Conservation (phyloP, 75 land plant genomes). For the Sequoiadendron giganteum region DNA sequence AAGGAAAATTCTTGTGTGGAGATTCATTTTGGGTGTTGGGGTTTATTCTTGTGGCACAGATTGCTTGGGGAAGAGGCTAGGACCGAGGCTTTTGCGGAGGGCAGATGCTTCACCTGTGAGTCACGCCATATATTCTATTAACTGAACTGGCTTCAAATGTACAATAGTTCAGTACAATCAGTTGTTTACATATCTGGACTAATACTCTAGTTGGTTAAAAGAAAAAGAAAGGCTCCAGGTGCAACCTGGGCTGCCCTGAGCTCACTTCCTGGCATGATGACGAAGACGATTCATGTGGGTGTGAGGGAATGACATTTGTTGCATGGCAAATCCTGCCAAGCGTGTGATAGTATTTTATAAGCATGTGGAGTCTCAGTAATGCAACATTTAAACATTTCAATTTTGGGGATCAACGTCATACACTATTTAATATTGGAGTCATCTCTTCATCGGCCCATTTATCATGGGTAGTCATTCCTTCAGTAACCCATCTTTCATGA, state of each 20-base stretch:
- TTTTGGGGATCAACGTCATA: background rate
- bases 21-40: background rate
- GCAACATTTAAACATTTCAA: background rate
- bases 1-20: background rate
- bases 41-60: constrained; percentile 36
- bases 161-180: background rate
- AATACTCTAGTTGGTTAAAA: background rate
- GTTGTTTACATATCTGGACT: background rate
- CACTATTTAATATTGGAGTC: background rate
- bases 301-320: background rate
- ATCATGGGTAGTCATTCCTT: no score
- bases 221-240: background rate
- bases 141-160: background rate
- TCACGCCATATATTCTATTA: background rate
- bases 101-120: constrained; percentile 34
- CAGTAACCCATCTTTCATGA: background rate
- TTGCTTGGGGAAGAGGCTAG: constrained; percentile 79
- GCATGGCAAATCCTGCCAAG: background rate
- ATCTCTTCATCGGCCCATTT: background rate
- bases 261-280: background rate
- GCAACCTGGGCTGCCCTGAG: background rate
- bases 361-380: background rate
- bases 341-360: background rate
- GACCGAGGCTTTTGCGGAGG: constrained; percentile 73
- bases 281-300: background rate